Evolutionary conservation across 352 stramenopile species (phyloP).

Genomic region (Peronospora farinosa): DNA sequence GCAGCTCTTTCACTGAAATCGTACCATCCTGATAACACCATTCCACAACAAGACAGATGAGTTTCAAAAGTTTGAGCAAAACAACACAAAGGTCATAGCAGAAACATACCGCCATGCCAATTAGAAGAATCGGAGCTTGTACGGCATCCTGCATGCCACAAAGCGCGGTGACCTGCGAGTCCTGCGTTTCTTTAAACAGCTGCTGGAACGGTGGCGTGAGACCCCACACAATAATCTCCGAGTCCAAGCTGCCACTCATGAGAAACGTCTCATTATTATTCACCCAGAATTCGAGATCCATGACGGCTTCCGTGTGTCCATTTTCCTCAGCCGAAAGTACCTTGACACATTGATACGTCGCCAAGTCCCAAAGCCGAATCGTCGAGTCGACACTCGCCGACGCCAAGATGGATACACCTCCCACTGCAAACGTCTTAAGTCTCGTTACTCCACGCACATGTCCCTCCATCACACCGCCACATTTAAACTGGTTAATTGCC

Average conservation of each 20-base stretch:
- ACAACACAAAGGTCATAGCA: conserved; percentile 1
- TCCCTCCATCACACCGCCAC: conserved; percentile 62
- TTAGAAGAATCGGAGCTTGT: conserved; percentile 64
- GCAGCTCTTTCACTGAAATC: conserved; percentile 80
- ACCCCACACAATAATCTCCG: conserved; percentile 81
- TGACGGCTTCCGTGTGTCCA: conserved; percentile 76
- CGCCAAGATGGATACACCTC: conserved; percentile 55
- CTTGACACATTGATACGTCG: conserved; percentile 78
- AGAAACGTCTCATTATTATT: conserved; percentile 83
- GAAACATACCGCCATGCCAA: conserved; percentile 58
- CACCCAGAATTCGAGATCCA: conserved; percentile 85
- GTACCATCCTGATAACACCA: conserved; percentile 48
- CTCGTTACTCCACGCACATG: conserved; percentile 74
- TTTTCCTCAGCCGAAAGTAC: conserved; percentile 60
- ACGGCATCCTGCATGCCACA: conserved; percentile 59
- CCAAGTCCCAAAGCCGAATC: conserved; percentile 78
- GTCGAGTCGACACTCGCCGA: conserved; percentile 79
- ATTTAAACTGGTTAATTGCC: conserved; percentile 65
- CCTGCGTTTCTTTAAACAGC: conserved; percentile 78
- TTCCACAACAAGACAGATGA: conserved; percentile 13
- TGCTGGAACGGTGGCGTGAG: conserved; percentile 70
- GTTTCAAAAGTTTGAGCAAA: background rate
- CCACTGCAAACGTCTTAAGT: conserved; percentile 77
- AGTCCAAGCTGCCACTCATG: conserved; percentile 73
- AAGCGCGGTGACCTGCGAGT: conserved; percentile 68